Conservation (phyloP, 2,329 filamentous ascomycete genomes). For the Chrysoporthe austroafricana region DNA sequence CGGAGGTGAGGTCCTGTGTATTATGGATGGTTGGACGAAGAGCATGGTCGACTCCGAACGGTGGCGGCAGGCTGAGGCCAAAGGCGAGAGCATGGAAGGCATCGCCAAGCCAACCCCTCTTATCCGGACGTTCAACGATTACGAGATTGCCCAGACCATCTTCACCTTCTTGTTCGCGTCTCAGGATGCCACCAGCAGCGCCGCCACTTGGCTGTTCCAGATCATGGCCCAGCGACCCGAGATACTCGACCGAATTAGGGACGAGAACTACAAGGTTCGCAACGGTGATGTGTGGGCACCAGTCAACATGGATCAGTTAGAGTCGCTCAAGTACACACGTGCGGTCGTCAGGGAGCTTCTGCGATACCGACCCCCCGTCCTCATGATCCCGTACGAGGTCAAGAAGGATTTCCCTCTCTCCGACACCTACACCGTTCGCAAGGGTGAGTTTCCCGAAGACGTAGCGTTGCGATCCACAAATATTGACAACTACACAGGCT, state of each 20-base stretch:
- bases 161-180: conserved; percentile 98
- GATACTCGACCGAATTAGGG: conserved; percentile 83
- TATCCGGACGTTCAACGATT: conserved; percentile 85
- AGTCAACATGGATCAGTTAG: conserved; percentile 82
- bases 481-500: conserved; percentile 48
- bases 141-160: conserved; percentile 89
- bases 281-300: conserved; percentile 73
- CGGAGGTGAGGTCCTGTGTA: conserved; percentile 84
- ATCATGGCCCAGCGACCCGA: conserved; percentile 93
- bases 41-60: conserved; percentile 82
- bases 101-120: conserved; percentile 81
- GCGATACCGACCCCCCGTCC: conserved; percentile 91
- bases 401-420: conserved; percentile 97
- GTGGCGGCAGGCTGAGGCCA: conserved; percentile 78
- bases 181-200: conserved; percentile 94
- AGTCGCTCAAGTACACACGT: conserved; percentile 86
- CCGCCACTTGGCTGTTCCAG: conserved; percentile 94
- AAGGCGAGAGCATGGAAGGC: conserved; percentile 68
- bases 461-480: background rate
- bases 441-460: conserved; percentile 57
- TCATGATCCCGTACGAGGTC: conserved; percentile 94
- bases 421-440: conserved; percentile 85
- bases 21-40: conserved; percentile 94
- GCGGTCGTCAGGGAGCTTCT: conserved; percentile 90
- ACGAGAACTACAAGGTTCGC: conserved; percentile 81